A percentile compares a stretch with the other conserved stretches of the same genome.
Evolutionary conservation across 768 basidiomycete genomes (phyloP).

Genomic region (Tubosaeta brunneosetosa): DNA sequence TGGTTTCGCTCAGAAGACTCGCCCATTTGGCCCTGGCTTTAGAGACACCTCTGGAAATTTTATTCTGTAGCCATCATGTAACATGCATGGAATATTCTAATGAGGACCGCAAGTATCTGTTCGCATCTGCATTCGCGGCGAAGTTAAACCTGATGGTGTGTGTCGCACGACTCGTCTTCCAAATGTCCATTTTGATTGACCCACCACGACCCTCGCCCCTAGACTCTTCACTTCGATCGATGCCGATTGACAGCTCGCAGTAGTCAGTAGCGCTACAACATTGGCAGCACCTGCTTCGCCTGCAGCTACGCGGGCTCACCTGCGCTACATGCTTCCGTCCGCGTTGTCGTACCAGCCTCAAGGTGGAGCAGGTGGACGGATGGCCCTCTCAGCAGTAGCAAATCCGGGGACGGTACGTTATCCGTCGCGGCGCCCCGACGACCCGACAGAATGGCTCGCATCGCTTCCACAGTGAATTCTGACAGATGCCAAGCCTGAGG

Average conservation of each 20-base stretch:
- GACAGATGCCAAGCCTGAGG: neutral
- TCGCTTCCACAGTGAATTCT: no score
- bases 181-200: neutral
- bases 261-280: neutral
- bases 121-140: neutral
- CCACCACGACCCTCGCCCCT: neutral
- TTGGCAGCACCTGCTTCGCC: neutral
- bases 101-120: neutral
- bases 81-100: neutral
- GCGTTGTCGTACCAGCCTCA: neutral
- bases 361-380: neutral
- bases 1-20: neutral
- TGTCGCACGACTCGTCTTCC: neutral
- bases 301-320: neutral
- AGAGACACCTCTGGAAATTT: neutral
- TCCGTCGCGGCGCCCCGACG: neutral
- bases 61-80: neutral
- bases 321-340: neutral
- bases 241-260: neutral
- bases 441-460: slow-evolving; percentile 1
- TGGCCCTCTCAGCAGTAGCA: neutral
- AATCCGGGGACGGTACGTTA: slow-evolving; percentile 4
- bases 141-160: neutral
- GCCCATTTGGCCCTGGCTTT: neutral
- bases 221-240: neutral